Evolutionary conservation across 2,329 filamentous ascomycete genomes (phyloP).

Genomic region (Colletotrichum endophyticum): DNA sequence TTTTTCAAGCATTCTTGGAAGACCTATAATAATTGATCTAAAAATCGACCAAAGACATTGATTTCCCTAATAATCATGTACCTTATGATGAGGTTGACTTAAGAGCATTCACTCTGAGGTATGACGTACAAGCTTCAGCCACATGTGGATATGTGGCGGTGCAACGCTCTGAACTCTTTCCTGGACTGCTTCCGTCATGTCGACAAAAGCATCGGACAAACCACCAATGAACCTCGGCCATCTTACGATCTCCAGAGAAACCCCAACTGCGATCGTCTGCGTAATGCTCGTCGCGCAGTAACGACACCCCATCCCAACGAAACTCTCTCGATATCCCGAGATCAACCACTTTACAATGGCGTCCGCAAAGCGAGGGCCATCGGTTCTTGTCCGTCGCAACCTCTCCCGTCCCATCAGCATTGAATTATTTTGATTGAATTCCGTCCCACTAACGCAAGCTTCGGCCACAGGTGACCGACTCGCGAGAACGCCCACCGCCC

Average conservation of each 20-base stretch:
- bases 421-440: not conserved
- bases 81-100: not conserved
- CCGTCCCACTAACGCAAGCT: slow-evolving; percentile 12
- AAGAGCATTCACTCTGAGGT: not conserved
- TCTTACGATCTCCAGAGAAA: not conserved
- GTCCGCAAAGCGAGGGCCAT: slow-evolving; percentile 60
- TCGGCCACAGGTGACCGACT: slow-evolving; percentile 38
- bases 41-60: not conserved
- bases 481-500: slow-evolving; percentile 38
- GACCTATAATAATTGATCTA: accelerated
- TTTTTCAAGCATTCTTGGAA: accelerated
- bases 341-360: slow-evolving; percentile 37
- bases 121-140: slow-evolving; percentile 6
- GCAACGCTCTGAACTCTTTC: slow-evolving; percentile 6
- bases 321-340: not conserved
- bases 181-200: slow-evolving; percentile 13
- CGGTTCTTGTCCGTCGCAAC: slow-evolving; percentile 57
- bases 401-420: not conserved
- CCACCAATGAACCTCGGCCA: not conserved
- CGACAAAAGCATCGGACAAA: not conserved
- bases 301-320: not conserved
- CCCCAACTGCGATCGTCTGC: not conserved
- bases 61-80: accelerated
- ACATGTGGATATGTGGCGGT: slow-evolving; percentile 12
- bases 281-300: slow-evolving; percentile 2